Evolutionary conservation across 2,329 filamentous ascomycete species (phyloP).

Genomic region (Exophiala oligosperma): DNA sequence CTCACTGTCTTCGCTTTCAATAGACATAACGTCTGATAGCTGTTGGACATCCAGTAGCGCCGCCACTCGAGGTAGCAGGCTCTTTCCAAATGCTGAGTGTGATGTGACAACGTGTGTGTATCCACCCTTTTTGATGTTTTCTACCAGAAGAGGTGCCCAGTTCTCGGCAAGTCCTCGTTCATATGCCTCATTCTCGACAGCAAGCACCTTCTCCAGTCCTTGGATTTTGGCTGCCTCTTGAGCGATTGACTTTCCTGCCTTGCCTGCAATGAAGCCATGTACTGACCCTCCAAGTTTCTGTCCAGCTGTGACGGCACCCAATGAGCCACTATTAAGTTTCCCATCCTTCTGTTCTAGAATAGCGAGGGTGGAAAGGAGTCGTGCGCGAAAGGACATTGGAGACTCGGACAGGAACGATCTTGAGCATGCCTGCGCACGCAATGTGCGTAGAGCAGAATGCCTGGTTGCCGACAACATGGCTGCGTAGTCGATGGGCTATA

Average conservation of each 20-base stretch:
- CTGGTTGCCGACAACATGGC: constrained; percentile 25
- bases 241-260: constrained; percentile 68
- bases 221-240: constrained; percentile 84
- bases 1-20: constrained; percentile 82
- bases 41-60: constrained; percentile 90
- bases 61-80: constrained; percentile 84
- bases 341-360: constrained; percentile 91
- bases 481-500: constrained; percentile 1
- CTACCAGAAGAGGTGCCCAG: constrained; percentile 86
- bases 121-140: constrained; percentile 94
- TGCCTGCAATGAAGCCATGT: constrained; percentile 84
- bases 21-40: constrained; percentile 83
- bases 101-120: constrained; percentile 90
- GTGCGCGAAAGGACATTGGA: constrained; percentile 58
- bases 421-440: constrained; percentile 44
- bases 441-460: constrained; percentile 42
- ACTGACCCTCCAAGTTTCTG: constrained; percentile 81
- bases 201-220: constrained; percentile 88
- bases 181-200: constrained; percentile 84
- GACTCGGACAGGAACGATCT: constrained; percentile 39
- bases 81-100: constrained; percentile 97
- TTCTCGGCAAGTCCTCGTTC: constrained; percentile 95
- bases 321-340: constrained; percentile 76
- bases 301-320: constrained; percentile 83
- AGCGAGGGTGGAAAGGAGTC: constrained; percentile 83